Percentiles rank a stretch among this genome's conserved stretches.
Evolutionary conservation across 495 filamentous ascomycete genomes (phyloP).

Genomic region (Daldinia concentrica): DNA sequence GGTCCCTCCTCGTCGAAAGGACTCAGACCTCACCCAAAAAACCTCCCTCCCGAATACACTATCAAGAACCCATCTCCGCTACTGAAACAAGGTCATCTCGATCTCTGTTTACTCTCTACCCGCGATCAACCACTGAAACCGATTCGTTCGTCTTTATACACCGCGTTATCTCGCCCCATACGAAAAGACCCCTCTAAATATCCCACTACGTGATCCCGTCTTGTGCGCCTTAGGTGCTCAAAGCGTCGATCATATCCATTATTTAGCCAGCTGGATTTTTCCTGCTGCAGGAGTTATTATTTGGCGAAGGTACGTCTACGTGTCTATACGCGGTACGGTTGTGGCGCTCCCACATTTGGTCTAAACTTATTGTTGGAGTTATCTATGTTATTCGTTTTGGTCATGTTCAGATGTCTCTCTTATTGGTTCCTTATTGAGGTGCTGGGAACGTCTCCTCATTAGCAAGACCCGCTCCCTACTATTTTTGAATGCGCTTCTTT

Average conservation of each 20-base stretch:
- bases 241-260: conserved; percentile 5
- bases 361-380: not conserved
- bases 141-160: not conserved
- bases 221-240: conserved; percentile 12
- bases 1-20: not conserved
- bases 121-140: conserved; percentile 7
- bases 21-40: conserved; percentile 1
- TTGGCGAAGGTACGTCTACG: conserved; percentile 26
- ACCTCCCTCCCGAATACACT: not conserved
- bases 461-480: not conserved
- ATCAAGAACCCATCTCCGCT: not conserved
- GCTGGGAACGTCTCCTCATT: not conserved
- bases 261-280: conserved; percentile 4
- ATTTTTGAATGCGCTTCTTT: not conserved
- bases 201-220: conserved; percentile 1
- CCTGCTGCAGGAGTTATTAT: not conserved
- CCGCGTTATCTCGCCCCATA: conserved; percentile 1
- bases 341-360: not conserved
- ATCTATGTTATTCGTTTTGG: conserved; percentile 2
- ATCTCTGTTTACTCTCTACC: not conserved
- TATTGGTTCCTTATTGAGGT: conserved; percentile 1
- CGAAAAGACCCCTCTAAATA: conserved; percentile 5
- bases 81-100: conserved; percentile 8
- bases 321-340: not conserved
- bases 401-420: conserved; percentile 4